phyloP scores from a whole-genome alignment of 352 stramenopile species.

The Phytophthora niederhauseri region DNA sequence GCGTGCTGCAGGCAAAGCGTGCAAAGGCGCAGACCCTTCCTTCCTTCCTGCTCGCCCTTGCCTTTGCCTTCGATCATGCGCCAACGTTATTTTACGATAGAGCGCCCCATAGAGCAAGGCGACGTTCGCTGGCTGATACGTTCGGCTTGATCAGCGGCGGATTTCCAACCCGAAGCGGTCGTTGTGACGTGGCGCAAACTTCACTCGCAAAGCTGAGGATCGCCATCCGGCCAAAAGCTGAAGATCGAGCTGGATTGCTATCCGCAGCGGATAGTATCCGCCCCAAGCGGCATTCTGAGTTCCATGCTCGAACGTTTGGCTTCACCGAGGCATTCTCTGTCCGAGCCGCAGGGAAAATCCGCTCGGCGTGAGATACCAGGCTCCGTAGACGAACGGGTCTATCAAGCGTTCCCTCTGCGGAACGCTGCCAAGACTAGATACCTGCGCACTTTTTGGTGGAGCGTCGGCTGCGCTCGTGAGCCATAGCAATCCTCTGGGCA shows the following conservation, averaged over 20 bases:
- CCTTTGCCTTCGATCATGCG: background rate
- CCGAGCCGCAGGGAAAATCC: slow-evolving; percentile 3
- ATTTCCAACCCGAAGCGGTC: background rate
- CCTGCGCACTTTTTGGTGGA: slow-evolving; percentile 9
- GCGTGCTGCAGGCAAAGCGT: background rate
- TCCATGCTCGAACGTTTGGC: background rate
- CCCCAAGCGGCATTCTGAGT: background rate
- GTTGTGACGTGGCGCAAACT: slow-evolving; percentile 3
- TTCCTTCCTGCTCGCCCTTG: background rate
- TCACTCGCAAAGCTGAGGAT: slow-evolving; percentile 9
- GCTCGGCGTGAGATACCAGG: slow-evolving; percentile 14
- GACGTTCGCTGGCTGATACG: background rate
- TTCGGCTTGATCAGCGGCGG: background rate
- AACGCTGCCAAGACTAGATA: background rate
- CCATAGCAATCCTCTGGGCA: slow-evolving; percentile 1
- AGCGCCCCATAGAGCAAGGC: background rate
- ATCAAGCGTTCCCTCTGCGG: slow-evolving; percentile 17
- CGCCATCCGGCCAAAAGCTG: background rate
- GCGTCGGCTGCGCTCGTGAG: slow-evolving; percentile 10
- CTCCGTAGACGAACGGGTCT: background rate
- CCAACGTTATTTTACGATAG: background rate
- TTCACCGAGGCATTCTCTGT: slow-evolving; percentile 2
- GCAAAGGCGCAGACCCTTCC: background rate
- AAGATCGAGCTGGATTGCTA: background rate
- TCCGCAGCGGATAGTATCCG: background rate